These are phyloP conservation scores for Sherardia arvensis DNA, from an alignment of 257 asterid species.

Conservation along the genomic window DNA sequence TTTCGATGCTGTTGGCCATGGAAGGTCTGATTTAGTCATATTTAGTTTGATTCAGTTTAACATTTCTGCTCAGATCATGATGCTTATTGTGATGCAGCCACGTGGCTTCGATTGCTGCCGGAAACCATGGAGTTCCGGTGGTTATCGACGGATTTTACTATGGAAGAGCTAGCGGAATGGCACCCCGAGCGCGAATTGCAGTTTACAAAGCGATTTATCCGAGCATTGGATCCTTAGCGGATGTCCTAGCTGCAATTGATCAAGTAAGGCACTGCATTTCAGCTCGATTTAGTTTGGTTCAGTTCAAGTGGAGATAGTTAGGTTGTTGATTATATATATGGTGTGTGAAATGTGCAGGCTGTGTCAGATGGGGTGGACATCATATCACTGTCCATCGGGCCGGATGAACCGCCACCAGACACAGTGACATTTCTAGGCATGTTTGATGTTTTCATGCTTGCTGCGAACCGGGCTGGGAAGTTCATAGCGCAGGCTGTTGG, in stretches of 20 bases:
- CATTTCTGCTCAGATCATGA: no score
- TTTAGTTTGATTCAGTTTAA: no score
- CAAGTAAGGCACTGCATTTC: conserved; percentile 31
- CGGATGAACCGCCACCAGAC: conserved; percentile 72
- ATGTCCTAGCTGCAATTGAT: conserved; percentile 89
- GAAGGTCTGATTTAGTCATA: conserved; percentile 34
- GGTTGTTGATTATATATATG: no score
- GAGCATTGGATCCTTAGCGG: conserved; percentile 63
- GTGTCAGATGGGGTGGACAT: conserved; percentile 78
- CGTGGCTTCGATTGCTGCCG: conserved; percentile 93
- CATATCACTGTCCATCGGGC: conserved; percentile 71
- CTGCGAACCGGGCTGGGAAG: conserved; percentile 76
- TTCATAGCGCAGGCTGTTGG: conserved; percentile 80
- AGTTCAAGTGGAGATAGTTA: not conserved
- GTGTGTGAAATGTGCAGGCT: conserved; percentile 51
- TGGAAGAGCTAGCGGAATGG: conserved; percentile 94
- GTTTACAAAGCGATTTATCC: conserved; percentile 89
- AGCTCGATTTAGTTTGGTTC: not conserved
- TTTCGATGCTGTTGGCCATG: conserved; percentile 84
- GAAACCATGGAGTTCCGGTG: conserved; percentile 79
- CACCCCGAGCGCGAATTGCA: conserved; percentile 96
- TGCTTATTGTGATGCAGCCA: conserved; percentile 41
- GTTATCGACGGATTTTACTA: conserved; percentile 72
- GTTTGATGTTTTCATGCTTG: conserved; percentile 74
- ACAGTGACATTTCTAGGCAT: conserved; percentile 58